These are phyloP conservation scores for Purshia tridentata DNA, from an alignment of 306 rosid species.

Conservation along the genomic window DNA sequence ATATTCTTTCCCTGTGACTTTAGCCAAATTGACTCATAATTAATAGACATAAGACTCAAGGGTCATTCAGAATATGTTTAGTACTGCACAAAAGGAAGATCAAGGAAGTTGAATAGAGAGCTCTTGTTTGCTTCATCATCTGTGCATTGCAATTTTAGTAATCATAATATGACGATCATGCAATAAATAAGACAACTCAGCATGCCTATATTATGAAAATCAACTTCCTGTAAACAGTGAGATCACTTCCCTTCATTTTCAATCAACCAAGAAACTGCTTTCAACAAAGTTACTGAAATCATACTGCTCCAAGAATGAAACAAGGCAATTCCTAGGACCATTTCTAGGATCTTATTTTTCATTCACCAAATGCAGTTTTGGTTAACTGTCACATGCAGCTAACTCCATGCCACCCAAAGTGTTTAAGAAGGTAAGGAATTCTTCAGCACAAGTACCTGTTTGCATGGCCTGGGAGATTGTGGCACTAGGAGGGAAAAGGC, in stretches of 20 bases:
- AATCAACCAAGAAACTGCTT: background rate
- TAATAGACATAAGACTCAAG: constrained; percentile 3
- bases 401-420: constrained; percentile 10
- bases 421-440: constrained; percentile 15
- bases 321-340: constrained; percentile 4
- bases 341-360: constrained; percentile 11
- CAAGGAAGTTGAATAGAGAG: background rate
- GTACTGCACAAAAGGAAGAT: background rate
- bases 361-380: constrained; percentile 16
- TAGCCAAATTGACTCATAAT: background rate
- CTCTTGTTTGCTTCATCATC: background rate
- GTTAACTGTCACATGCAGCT: background rate
- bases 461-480: constrained; percentile 52
- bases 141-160: no score
- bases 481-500: constrained; percentile 41
- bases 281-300: background rate
- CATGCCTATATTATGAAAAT: background rate
- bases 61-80: background rate
- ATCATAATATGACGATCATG: background rate
- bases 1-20: background rate
- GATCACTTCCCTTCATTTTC: background rate
- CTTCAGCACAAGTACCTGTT: constrained; percentile 54
- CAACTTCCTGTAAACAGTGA: background rate
- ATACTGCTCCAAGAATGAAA: background rate
- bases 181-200: background rate